These are phyloP conservation scores for Candida wancherniae DNA, from an alignment of 805 yeast species.

Conservation along the genomic window DNA sequence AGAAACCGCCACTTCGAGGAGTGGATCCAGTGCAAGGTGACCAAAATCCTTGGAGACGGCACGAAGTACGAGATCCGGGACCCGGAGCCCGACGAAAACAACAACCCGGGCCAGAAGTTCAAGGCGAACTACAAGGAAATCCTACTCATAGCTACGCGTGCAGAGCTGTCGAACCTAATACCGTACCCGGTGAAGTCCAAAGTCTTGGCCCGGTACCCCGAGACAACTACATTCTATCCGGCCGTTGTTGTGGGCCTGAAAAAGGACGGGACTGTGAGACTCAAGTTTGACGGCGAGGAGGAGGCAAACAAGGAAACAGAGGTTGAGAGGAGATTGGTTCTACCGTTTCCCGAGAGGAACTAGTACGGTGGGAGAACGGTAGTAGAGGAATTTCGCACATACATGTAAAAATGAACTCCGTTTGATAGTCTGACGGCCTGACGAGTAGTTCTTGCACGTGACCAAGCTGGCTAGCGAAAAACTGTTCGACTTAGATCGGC, in stretches of 20 bases:
- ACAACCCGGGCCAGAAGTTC: constrained; percentile 81
- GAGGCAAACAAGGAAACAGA: constrained; percentile 94
- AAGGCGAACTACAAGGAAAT: constrained; percentile 80
- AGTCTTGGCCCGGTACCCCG: constrained; percentile 93
- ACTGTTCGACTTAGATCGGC: no score
- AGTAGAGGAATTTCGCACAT: no score
- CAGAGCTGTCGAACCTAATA: constrained; percentile 36
- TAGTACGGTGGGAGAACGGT: no score
- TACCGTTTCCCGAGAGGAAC: constrained; percentile 56
- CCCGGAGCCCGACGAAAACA: constrained; percentile 94
- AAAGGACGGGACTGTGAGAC: constrained; percentile 69
- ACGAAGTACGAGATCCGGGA: constrained; percentile 80
- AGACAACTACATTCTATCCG: constrained; percentile 93
- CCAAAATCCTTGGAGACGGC: constrained; percentile 71
- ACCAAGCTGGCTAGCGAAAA: constrained; percentile 1
- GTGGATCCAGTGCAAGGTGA: constrained; percentile 95
- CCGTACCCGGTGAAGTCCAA: constrained; percentile 70
- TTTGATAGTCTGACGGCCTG: no score
- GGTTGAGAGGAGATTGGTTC: constrained; percentile 77
- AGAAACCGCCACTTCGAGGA: constrained; percentile 72
- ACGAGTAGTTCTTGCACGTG: not conserved
- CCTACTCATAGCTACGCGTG: constrained; percentile 59
- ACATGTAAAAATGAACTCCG: no score
- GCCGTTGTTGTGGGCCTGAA: constrained; percentile 83
- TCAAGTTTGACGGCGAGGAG: constrained; percentile 94